Evolutionary conservation across 2,329 filamentous ascomycete species (phyloP).

Genomic region (Pseudocercospora fuligena): DNA sequence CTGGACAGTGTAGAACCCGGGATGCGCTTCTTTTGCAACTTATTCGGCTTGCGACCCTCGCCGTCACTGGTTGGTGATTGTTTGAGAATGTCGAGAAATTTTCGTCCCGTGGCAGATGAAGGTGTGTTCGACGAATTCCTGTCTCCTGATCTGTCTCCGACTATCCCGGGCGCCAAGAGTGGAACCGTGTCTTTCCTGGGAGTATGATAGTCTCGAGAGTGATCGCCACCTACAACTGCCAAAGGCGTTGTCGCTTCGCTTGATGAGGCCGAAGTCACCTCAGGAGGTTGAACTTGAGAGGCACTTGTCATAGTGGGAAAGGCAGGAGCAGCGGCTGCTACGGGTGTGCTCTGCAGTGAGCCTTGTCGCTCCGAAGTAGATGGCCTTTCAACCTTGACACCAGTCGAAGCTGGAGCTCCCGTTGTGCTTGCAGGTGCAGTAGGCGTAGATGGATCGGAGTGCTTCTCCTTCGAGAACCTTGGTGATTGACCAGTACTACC

Average conservation of each 20-base stretch:
- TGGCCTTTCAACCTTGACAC: constrained; percentile 30
- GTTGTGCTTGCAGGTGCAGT: constrained; percentile 30
- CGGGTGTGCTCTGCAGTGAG: constrained; percentile 39
- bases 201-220: constrained; percentile 38
- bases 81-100: constrained; percentile 70
- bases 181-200: constrained; percentile 45
- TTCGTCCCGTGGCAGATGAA: constrained; percentile 36
- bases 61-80: constrained; percentile 65
- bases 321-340: constrained; percentile 38
- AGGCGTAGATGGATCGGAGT: constrained; percentile 59
- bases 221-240: constrained; percentile 37
- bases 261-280: constrained; percentile 46
- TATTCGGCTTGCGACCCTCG: constrained; percentile 74
- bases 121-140: constrained; percentile 36
- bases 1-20: constrained; percentile 80
- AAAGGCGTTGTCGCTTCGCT: constrained; percentile 45
- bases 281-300: constrained; percentile 40
- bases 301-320: background rate
- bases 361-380: constrained; percentile 24
- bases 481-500: constrained; percentile 68
- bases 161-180: constrained; percentile 38
- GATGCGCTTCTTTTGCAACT: constrained; percentile 85
- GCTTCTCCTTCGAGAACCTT: constrained; percentile 63
- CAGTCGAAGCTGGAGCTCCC: constrained; percentile 17
- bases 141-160: constrained; percentile 32